A percentile compares a stretch with the other conserved stretches of the same genome.
Evolutionary conservation across 805 yeast species (phyloP).

Genomic region (Ogataea ganodermae): DNA sequence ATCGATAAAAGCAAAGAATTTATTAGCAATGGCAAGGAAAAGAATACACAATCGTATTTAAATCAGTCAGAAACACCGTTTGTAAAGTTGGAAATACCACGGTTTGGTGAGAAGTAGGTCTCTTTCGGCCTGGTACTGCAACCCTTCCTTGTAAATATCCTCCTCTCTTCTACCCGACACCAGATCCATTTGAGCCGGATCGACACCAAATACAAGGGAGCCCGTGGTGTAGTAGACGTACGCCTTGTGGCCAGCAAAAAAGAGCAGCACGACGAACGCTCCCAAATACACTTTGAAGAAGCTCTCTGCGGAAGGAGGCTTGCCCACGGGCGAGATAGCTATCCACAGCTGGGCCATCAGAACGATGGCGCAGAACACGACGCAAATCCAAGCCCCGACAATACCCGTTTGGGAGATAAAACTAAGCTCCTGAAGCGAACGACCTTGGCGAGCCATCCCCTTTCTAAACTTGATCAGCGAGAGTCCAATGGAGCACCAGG

Average conservation of each 20-base stretch:
- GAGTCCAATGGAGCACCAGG: slow-evolving; percentile 50
- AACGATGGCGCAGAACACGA: slow-evolving; percentile 37
- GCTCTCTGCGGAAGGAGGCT: slow-evolving; percentile 34
- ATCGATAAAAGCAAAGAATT: neutral
- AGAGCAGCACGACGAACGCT: slow-evolving; percentile 44
- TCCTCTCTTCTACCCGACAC: slow-evolving; percentile 22
- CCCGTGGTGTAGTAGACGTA: slow-evolving; percentile 16
- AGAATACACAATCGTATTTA: too few relatives aligned
- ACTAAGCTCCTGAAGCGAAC: slow-evolving; percentile 42
- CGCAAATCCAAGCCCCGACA: slow-evolving; percentile 44
- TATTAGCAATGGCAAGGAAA: too few relatives aligned
- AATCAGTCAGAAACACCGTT: slow-evolving; percentile 38
- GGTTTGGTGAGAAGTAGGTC: slow-evolving; percentile 37
- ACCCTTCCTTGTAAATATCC: slow-evolving; percentile 21
- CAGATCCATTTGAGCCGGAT: slow-evolving; percentile 25
- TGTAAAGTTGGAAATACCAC: slow-evolving; percentile 37
- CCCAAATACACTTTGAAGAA: slow-evolving; percentile 52
- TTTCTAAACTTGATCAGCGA: slow-evolving; percentile 48
- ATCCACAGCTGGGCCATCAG: slow-evolving; percentile 51
- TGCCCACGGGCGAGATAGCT: slow-evolving; percentile 44
- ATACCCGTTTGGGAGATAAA: slow-evolving; percentile 46
- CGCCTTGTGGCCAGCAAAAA: slow-evolving; percentile 47
- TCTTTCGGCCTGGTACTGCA: slow-evolving; percentile 48
- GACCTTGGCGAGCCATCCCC: slow-evolving; percentile 45
- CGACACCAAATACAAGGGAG: slow-evolving; percentile 17